Evolutionary conservation across 352 stramenopile species (phyloP).

Genomic region (Phytophthora agathidicida): DNA sequence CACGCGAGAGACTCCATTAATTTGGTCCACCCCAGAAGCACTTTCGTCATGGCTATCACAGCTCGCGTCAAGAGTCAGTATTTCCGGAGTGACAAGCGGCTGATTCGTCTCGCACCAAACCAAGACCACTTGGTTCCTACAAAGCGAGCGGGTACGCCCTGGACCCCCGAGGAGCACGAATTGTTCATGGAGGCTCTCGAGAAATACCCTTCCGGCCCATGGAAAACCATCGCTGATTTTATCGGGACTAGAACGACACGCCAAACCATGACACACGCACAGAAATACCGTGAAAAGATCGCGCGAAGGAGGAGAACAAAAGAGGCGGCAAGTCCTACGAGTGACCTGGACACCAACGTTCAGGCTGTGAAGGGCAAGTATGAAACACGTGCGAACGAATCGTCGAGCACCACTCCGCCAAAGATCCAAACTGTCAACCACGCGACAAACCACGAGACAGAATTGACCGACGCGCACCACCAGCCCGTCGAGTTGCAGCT

Average conservation of each 20-base stretch:
- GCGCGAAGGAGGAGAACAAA: slow-evolving; percentile 36
- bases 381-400: slow-evolving; percentile 2
- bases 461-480: slow-evolving; percentile 19
- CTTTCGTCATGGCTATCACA: slow-evolving; percentile 34
- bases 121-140: slow-evolving; percentile 35
- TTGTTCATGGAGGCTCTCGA: slow-evolving; percentile 38
- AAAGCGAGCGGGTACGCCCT: slow-evolving; percentile 28
- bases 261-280: slow-evolving; percentile 52
- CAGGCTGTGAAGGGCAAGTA: slow-evolving; percentile 1
- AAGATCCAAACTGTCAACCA: slow-evolving; percentile 1
- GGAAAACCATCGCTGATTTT: slow-evolving; percentile 43
- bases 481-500: slow-evolving; percentile 24
- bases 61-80: slow-evolving; percentile 38
- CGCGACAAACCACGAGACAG: slow-evolving; percentile 1
- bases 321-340: slow-evolving; percentile 13
- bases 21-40: neutral
- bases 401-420: neutral
- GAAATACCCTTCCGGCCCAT: slow-evolving; percentile 37
- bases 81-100: slow-evolving; percentile 32
- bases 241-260: slow-evolving; percentile 52
- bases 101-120: slow-evolving; percentile 35
- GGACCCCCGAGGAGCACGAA: slow-evolving; percentile 36
- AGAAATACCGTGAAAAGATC: slow-evolving; percentile 58
- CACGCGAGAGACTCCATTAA: slow-evolving; percentile 4
- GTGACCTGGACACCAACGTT: slow-evolving; percentile 1